Conservation (phyloP, 2,329 filamentous ascomycete species). For the Trichoderma koningiopsis region DNA sequence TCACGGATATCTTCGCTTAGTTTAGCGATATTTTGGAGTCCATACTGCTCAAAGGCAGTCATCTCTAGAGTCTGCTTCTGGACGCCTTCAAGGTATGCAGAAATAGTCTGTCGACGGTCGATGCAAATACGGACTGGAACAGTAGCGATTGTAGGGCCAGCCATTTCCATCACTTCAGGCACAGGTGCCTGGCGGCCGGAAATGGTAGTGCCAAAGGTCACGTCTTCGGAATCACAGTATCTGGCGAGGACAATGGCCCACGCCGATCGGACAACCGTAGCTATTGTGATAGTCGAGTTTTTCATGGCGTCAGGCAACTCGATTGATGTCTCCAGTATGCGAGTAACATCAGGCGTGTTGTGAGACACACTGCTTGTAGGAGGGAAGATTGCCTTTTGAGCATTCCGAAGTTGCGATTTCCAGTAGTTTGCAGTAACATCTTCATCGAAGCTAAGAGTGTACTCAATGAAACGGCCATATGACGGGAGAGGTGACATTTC, state of each 20-base stretch:
- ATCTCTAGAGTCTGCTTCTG: slow-evolving; percentile 29
- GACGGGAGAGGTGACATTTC: not conserved
- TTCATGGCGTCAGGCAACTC: not conserved
- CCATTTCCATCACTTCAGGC: slow-evolving; percentile 29
- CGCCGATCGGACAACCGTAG: slow-evolving; percentile 27
- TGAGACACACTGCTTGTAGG: not conserved
- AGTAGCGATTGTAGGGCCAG: slow-evolving; percentile 31
- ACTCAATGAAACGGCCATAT: slow-evolving; percentile 17
- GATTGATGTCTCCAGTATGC: not conserved
- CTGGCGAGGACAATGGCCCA: slow-evolving; percentile 22
- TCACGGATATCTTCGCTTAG: slow-evolving; percentile 23
- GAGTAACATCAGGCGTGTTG: not conserved
- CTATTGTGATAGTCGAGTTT: slow-evolving; percentile 25
- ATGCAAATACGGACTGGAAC: slow-evolving; percentile 25
- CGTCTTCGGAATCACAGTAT: slow-evolving; percentile 28
- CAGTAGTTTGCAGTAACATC: slow-evolving; percentile 23
- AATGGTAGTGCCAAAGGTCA: slow-evolving; percentile 30
- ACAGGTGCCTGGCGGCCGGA: slow-evolving; percentile 32
- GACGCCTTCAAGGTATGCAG: slow-evolving; percentile 19
- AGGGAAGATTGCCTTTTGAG: slow-evolving; percentile 24
- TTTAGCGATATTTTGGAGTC: slow-evolving; percentile 33
- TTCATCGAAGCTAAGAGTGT: slow-evolving; percentile 4
- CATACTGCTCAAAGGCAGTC: slow-evolving; percentile 31
- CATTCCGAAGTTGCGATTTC: slow-evolving; percentile 25
- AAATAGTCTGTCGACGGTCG: not conserved